These are phyloP conservation scores for Metarhizium robertsii DNA, from an alignment of 2,329 filamentous ascomycete species.

Conservation along the genomic window DNA sequence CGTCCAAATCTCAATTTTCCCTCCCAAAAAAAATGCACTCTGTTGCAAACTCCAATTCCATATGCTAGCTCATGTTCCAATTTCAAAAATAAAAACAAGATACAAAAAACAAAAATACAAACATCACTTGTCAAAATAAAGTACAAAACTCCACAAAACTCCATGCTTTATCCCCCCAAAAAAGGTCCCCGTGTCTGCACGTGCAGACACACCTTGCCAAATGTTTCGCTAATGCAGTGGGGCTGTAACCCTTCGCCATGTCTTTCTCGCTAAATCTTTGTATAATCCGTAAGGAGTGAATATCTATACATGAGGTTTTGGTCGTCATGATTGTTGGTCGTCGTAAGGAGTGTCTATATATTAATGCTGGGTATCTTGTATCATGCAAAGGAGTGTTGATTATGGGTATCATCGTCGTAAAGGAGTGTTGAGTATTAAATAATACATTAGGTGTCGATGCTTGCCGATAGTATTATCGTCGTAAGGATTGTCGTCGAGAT, in stretches of 20 bases:
- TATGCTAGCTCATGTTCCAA: neutral
- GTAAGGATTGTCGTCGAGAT: conserved; percentile 22
- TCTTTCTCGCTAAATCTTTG: conserved; percentile 4
- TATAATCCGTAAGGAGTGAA: conserved; percentile 10
- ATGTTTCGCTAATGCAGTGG: conserved; percentile 2
- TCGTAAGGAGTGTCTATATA: conserved; percentile 36
- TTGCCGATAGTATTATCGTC: conserved; percentile 3
- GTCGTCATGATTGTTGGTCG: neutral
- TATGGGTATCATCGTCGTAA: conserved; percentile 22
- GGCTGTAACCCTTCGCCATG: conserved; percentile 3
- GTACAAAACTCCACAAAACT: conserved; percentile 1
- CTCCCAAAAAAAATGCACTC: neutral
- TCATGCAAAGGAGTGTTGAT: conserved; percentile 3
- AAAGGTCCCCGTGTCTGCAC: neutral
- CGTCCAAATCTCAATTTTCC: neutral
- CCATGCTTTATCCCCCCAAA: neutral
- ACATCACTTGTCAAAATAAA: neutral
- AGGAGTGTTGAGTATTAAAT: conserved; percentile 24
- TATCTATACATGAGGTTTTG: conserved; percentile 2
- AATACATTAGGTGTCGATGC: conserved; percentile 19
- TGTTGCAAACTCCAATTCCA: neutral
- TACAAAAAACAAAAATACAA: neutral
- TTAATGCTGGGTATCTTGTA: conserved; percentile 12
- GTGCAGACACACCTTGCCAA: neutral
- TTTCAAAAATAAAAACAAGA: neutral